Percentiles rank a stretch among this genome's conserved stretches.
Evolutionary conservation across 257 asterid species (phyloP).

Genomic region (Phtheirospermum japonicum): DNA sequence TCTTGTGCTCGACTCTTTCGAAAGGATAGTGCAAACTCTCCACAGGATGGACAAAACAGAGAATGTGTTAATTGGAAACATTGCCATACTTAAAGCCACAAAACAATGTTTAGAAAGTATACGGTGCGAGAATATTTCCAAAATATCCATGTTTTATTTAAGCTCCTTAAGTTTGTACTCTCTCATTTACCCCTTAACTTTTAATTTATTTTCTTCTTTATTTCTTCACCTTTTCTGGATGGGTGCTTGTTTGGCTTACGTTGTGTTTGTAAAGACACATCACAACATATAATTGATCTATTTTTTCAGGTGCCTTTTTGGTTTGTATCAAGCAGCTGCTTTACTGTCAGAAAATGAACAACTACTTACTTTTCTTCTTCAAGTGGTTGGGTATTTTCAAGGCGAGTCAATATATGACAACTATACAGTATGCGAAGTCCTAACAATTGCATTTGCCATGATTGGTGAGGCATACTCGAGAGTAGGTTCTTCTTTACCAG

Average conservation of each 20-base stretch:
- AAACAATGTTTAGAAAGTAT: conserved; percentile 63
- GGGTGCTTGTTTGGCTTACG: conserved; percentile 11
- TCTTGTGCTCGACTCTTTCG: conserved; percentile 48
- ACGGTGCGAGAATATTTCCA: conserved; percentile 41
- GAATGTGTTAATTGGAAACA: conserved; percentile 32
- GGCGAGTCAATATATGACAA: conserved; percentile 24
- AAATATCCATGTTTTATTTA: conserved; percentile 8
- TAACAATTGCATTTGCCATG: conserved; percentile 59
- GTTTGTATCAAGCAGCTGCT: conserved; percentile 47
- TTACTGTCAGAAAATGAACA: conserved; percentile 50
- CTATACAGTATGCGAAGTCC: conserved; percentile 44
- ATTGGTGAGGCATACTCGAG: conserved; percentile 68
- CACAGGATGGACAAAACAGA: conserved; percentile 39
- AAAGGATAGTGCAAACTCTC: conserved; percentile 44
- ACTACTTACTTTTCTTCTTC: conserved; percentile 44
- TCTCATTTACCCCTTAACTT: not conserved
- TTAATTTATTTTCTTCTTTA: conserved; percentile 11
- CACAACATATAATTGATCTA: conserved; percentile 21
- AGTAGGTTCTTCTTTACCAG: conserved; percentile 61
- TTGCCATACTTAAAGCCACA: conserved; percentile 45
- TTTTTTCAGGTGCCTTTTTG: conserved; percentile 58
- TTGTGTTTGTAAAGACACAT: conserved; percentile 13
- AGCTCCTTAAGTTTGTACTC: conserved; percentile 3
- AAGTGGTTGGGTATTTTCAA: conserved; percentile 24
- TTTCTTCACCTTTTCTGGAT: conserved; percentile 9